These are phyloP conservation scores for Penicillium longicatenatum DNA, from an alignment of 495 filamentous ascomycete species.

Conservation along the genomic window DNA sequence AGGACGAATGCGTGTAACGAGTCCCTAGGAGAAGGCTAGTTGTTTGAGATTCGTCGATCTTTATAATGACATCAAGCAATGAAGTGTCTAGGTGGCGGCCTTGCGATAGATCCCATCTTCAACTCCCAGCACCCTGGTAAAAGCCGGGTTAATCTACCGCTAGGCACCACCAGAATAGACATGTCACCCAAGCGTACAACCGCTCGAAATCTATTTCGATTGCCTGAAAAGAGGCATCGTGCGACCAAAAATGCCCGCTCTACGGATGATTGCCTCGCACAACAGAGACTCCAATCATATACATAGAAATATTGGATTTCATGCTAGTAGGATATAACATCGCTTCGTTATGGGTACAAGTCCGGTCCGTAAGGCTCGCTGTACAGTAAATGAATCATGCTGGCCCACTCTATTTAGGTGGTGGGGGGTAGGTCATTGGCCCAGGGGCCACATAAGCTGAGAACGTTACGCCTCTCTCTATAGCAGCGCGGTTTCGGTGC, in stretches of 20 bases:
- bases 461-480: constrained; percentile 34
- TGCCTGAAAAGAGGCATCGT: neutral
- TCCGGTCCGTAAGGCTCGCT: neutral
- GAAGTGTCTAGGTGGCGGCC: neutral
- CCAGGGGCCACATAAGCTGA: constrained; percentile 43
- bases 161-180: neutral
- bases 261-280: too few species aligned
- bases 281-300: neutral
- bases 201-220: neutral
- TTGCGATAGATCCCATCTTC: neutral
- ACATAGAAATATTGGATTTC: neutral
- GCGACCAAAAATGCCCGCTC: too few species aligned
- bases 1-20: neutral
- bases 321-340: constrained; percentile 8
- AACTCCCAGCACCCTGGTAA: neutral
- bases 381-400: neutral
- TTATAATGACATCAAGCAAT: neutral
- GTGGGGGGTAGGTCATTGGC: constrained; percentile 41
- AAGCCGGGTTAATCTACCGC: neutral
- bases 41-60: neutral
- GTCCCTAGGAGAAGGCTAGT: too few species aligned
- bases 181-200: neutral
- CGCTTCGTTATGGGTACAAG: constrained; percentile 11
- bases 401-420: constrained; percentile 6
- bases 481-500: constrained; percentile 30